These are phyloP conservation scores for Kodamaea fungicola DNA, from an alignment of 1,139 yeast genomes.

Conservation along the genomic window DNA sequence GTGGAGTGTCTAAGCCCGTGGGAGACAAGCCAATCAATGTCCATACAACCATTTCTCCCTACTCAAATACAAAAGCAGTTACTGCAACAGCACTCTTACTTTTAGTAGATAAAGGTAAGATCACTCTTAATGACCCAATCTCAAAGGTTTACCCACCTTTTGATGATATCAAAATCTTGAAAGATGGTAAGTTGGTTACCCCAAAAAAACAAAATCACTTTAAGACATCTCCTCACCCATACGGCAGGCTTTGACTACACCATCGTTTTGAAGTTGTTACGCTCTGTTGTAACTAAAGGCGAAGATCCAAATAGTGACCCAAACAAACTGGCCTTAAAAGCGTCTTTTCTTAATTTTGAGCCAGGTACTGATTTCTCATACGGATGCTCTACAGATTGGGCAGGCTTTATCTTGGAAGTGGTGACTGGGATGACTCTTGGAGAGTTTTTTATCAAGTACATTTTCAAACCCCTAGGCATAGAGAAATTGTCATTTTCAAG, in stretches of 20 bases:
- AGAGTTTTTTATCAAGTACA: constrained; percentile 32
- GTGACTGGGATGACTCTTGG: constrained; percentile 44
- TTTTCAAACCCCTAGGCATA: constrained; percentile 48
- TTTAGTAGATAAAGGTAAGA: constrained; percentile 41
- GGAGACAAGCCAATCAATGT: constrained; percentile 6
- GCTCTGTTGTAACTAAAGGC: constrained; percentile 10
- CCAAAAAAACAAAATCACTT: constrained; percentile 34
- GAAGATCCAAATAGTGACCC: constrained; percentile 21
- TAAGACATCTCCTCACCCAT: constrained; percentile 48
- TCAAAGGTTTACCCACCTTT: constrained; percentile 39
- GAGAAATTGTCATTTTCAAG: constrained; percentile 30
- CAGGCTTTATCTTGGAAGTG: constrained; percentile 44
- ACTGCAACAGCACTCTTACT: constrained; percentile 46
- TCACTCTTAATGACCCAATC: constrained; percentile 38
- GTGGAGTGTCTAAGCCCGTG: constrained; percentile 12
- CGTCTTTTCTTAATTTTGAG: constrained; percentile 39
- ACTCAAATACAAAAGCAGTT: constrained; percentile 48
- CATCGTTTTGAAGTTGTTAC: constrained; percentile 23
- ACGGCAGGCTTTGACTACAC: constrained; percentile 52
- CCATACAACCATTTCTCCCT: constrained; percentile 36
- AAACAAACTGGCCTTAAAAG: constrained; percentile 22
- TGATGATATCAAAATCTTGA: constrained; percentile 37
- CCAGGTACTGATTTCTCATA: constrained; percentile 54
- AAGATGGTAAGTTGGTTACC: constrained; percentile 16
- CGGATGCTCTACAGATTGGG: constrained; percentile 54